Percentiles rank a stretch among this genome's conserved stretches.
Conservation (phyloP, 2,329 filamentous ascomycete species). For the Calcarisporium arbuscula region DNA sequence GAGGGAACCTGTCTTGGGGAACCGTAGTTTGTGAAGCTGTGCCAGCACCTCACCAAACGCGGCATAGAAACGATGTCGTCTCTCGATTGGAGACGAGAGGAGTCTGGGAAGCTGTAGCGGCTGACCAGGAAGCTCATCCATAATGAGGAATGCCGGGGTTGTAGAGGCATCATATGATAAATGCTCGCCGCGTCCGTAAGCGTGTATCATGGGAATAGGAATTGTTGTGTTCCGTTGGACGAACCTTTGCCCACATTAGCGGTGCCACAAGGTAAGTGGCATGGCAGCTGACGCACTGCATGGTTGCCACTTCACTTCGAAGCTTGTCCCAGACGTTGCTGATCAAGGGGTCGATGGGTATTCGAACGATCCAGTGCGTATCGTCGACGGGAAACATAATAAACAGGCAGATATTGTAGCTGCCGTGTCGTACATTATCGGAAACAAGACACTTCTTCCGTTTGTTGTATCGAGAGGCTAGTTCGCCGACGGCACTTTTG, state of each 20-base stretch:
- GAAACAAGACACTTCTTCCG: slow-evolving; percentile 6
- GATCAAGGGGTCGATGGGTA: slow-evolving; percentile 12
- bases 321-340: slow-evolving; percentile 11
- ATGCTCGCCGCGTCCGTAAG: slow-evolving; percentile 6
- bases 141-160: slow-evolving; percentile 10
- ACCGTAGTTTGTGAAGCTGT: slow-evolving; percentile 8
- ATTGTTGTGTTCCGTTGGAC: slow-evolving; percentile 9
- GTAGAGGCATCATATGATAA: slow-evolving; percentile 3
- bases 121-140: slow-evolving; percentile 8
- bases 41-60: slow-evolving; percentile 10
- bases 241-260: slow-evolving; percentile 6
- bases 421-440: slow-evolving; percentile 9
- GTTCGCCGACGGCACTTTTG: slow-evolving; percentile 8
- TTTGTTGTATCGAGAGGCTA: slow-evolving; percentile 10
- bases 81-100: slow-evolving; percentile 1
- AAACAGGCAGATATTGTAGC: slow-evolving; percentile 14
- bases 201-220: slow-evolving; percentile 9
- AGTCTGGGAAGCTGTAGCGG: slow-evolving; percentile 3
- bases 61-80: slow-evolving; percentile 8
- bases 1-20: slow-evolving; percentile 9
- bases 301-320: slow-evolving; percentile 13
- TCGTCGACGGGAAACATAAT: slow-evolving; percentile 6
- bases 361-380: slow-evolving; percentile 9
- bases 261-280: neutral
- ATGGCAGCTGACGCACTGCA: slow-evolving; percentile 4